Evolutionary conservation across 768 basidiomycete species (phyloP), one percentile per base, ranked within the genome.

Genomic region (Lactarius psammicola): DNA sequence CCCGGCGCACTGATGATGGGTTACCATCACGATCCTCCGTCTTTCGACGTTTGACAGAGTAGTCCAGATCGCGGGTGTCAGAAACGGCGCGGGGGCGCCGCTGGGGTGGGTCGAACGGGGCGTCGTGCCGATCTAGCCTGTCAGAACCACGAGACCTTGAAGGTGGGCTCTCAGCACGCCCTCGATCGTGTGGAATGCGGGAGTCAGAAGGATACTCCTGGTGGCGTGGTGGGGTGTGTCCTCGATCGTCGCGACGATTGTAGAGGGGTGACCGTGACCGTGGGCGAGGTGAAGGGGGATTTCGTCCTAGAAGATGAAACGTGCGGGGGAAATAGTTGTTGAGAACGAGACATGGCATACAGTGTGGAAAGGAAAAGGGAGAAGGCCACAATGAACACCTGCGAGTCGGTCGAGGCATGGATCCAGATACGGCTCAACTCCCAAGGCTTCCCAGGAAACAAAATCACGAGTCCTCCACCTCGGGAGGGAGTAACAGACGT

Each of bases 251-350:
- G 40, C 62, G 69, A 58, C 57, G 62, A 49, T 59, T 56, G 44
- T 62, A 61, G 31, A 63, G 38, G n/a, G 68, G 61, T 56, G 69
- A 62, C 59, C 60, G 68, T 46, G 64, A 59, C 40, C 56, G 44
- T 56, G 49, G 60, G 62, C 59, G 68, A 9, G 69, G 67, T 28
- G 69, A 69, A 46, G 64, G 64, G 23, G 64, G 63, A 49, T 69
- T 69, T 64, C 68, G 69, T 69, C 69, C 69, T 70, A 70, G 51
- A 70, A 70, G 67, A 69, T 61, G 62, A 70, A 69, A 67, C 31
- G 61, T 62, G 63, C 51, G 40, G 64, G 60, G 64, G 60, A 70
- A 65, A 64, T 18, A 63, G 61, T 66, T 53, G 67, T 68, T 69
- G 68, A 70, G 68, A 70, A 70, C 49, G 62, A 20, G 58, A 59